A percentile compares a stretch with the other conserved stretches of the same genome.
Evolutionary conservation across 345 rosid species (phyloP).

Genomic region (Aquilaria malaccensis): DNA sequence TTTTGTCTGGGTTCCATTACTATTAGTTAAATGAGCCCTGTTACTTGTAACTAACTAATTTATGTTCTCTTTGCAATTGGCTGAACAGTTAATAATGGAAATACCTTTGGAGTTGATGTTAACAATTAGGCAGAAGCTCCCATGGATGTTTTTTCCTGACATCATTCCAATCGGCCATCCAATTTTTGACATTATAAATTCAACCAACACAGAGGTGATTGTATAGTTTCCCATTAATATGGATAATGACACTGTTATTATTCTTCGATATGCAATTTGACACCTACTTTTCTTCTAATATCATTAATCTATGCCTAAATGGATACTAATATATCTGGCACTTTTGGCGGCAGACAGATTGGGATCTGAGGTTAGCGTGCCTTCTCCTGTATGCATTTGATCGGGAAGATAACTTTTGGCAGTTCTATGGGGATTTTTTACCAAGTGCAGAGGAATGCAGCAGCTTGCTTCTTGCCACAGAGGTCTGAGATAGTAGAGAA

Average conservation of each 20-base stretch:
- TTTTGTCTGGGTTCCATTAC: no score
- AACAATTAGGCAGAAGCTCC: constrained; percentile 73
- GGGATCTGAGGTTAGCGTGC: constrained; percentile 95
- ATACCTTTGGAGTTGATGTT: constrained; percentile 89
- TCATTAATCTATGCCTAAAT: neutral
- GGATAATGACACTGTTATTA: neutral
- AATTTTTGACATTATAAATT: constrained; percentile 82
- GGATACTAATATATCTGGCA: neutral
- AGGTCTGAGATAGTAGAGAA: constrained; percentile 37
- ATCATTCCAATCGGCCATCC: constrained; percentile 88
- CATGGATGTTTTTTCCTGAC: constrained; percentile 99
- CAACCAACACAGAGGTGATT: constrained; percentile 82
- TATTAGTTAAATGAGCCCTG: no score
- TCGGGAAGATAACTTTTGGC: constrained; percentile 75
- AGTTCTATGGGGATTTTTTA: constrained; percentile 79
- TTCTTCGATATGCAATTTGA: constrained; percentile 7
- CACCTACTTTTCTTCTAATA: neutral
- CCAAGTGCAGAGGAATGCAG: constrained; percentile 82
- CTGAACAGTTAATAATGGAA: constrained; percentile 79
- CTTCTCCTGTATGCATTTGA: constrained; percentile 83
- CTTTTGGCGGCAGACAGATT: constrained; percentile 63
- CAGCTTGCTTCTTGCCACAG: constrained; percentile 89
- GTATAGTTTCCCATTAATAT: neutral
- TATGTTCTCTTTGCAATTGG: constrained; percentile 5
- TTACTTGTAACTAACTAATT: no score